These are phyloP conservation scores for Phytopythium boreale DNA, from an alignment of 352 stramenopile species.

Conservation along the genomic window DNA sequence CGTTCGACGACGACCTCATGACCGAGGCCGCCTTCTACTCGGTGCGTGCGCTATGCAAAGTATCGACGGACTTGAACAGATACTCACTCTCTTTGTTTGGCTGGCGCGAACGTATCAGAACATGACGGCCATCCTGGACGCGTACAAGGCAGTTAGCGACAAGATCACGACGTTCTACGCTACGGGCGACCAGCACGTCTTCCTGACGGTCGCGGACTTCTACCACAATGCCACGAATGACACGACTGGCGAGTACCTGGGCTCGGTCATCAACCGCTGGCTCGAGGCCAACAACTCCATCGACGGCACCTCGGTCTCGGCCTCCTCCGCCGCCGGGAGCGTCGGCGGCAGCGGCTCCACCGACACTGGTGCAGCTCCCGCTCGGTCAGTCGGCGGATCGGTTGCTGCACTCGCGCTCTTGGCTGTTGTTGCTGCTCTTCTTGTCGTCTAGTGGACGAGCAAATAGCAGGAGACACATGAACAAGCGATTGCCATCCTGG, in stretches of 20 bases:
- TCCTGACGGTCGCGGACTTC: conserved; percentile 18
- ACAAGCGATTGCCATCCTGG: too few species aligned
- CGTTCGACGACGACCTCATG: conserved; percentile 52
- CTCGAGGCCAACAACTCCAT: conserved; percentile 14
- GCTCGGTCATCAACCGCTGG: conserved; percentile 22
- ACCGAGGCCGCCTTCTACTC: conserved; percentile 39
- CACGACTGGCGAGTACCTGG: conserved; percentile 18
- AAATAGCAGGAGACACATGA: too few species aligned
- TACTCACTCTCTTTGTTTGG: conserved; percentile 7
- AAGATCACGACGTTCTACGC: conserved; percentile 27
- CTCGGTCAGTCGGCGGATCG: background rate
- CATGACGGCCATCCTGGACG: conserved; percentile 24
- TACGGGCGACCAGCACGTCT: conserved; percentile 25
- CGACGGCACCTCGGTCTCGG: conserved; percentile 3
- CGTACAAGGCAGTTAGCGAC: conserved; percentile 23
- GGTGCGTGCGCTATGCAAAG: conserved; percentile 13
- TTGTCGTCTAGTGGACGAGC: background rate
- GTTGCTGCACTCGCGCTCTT: background rate
- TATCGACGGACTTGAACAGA: background rate
- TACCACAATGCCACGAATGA: conserved; percentile 6
- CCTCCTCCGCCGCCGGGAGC: background rate
- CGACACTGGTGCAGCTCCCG: background rate
- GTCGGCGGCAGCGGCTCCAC: background rate
- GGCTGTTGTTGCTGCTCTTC: background rate
- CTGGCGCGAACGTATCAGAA: conserved; percentile 13